These are phyloP conservation scores for Calophaca sinica DNA, from an alignment of 306 rosid species.

Conservation along the genomic window DNA sequence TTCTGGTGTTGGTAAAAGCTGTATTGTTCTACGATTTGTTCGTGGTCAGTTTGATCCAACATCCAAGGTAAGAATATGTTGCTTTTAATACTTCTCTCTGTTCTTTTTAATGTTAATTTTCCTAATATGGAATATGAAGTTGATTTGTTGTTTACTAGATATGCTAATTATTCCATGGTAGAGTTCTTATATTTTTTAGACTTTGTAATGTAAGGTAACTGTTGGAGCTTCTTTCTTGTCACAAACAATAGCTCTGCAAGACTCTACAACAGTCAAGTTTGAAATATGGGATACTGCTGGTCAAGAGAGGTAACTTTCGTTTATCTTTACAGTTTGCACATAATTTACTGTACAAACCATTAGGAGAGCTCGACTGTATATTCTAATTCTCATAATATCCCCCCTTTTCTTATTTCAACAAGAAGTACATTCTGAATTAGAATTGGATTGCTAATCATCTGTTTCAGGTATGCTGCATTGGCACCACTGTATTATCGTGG, in stretches of 20 bases:
- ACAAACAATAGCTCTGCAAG: slow-evolving; percentile 98
- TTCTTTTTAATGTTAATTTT: slow-evolving; percentile 13
- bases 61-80: slow-evolving; percentile 76
- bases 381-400: slow-evolving; percentile 13
- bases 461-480: slow-evolving; percentile 88
- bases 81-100: slow-evolving; percentile 3
- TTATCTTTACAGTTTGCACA: slow-evolving; percentile 16
- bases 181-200: slow-evolving; percentile 44
- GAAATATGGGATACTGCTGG: slow-evolving; percentile 99
- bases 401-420: slow-evolving; percentile 24
- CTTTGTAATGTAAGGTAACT: slow-evolving; percentile 79
- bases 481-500: slow-evolving; percentile 98
- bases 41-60: slow-evolving; percentile 99
- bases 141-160: slow-evolving; percentile 21
- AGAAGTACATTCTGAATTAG: slow-evolving; percentile 30
- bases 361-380: neutral
- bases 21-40: slow-evolving; percentile 97
- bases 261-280: slow-evolving; percentile 97
- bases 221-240: slow-evolving; percentile 99
- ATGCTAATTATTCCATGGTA: slow-evolving; percentile 21
- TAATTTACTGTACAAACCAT: slow-evolving; percentile 1
- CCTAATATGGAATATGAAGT: neutral
- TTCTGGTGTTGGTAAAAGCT: slow-evolving; percentile 99
- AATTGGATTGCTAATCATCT: slow-evolving; percentile 42
- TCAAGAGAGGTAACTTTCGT: slow-evolving; percentile 82